These are phyloP conservation scores for Karstenula rhodostoma DNA, from an alignment of 2,329 filamentous ascomycete species.

Conservation along the genomic window DNA sequence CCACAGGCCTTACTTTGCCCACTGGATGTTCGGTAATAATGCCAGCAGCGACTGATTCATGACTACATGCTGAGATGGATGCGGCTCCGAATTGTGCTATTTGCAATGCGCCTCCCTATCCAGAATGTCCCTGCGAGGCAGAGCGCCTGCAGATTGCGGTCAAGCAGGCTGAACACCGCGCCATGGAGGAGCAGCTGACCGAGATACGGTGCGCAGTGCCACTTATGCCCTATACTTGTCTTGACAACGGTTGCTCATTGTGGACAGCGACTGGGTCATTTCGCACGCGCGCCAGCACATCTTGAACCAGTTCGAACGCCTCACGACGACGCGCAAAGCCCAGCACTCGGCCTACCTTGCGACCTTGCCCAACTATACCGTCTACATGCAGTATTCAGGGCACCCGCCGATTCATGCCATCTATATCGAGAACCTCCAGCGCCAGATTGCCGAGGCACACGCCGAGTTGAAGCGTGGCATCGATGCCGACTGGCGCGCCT, in stretches of 20 bases:
- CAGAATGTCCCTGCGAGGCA: conserved; percentile 51
- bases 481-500: conserved; percentile 79
- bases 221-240: background rate
- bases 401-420: conserved; percentile 53
- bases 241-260: conserved; percentile 25
- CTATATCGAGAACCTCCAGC: conserved; percentile 52
- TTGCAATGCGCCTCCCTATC: conserved; percentile 49
- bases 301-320: conserved; percentile 53
- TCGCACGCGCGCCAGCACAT: conserved; percentile 56
- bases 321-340: conserved; percentile 51
- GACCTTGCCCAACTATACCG: conserved; percentile 55
- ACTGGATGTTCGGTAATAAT: conserved; percentile 34
- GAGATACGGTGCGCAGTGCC: conserved; percentile 42
- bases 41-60: conserved; percentile 33
- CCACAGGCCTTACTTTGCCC: conserved; percentile 8
- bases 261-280: conserved; percentile 56
- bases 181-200: conserved; percentile 46
- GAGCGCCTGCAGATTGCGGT: conserved; percentile 51
- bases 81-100: conserved; percentile 51
- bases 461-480: conserved; percentile 74
- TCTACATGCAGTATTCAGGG: conserved; percentile 57
- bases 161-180: conserved; percentile 49
- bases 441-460: conserved; percentile 70
- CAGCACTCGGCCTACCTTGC: conserved; percentile 54
- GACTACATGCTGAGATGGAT: conserved; percentile 45